Percentiles rank a stretch among this genome's conserved stretches.
phyloP scores from a whole-genome alignment of 2,329 filamentous ascomycete genomes.

The Ceratocystis albifundus region DNA sequence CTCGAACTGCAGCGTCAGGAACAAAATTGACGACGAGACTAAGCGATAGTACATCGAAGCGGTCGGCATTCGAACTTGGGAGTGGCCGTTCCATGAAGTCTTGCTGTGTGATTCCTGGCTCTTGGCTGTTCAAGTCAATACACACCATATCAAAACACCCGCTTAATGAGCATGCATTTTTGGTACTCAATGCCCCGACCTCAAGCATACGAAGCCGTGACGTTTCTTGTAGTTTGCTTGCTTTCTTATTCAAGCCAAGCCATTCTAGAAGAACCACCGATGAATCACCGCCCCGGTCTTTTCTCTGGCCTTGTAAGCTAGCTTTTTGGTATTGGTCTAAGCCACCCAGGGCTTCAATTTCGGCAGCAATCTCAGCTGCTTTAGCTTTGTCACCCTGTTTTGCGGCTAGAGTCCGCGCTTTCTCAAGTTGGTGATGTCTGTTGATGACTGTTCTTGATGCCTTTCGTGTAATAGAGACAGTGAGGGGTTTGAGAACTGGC shows the following conservation, averaged over 20 bases:
- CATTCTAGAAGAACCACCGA: constrained; percentile 53
- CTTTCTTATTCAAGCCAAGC: constrained; percentile 33
- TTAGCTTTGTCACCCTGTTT: constrained; percentile 41
- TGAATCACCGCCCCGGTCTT: constrained; percentile 55
- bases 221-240: constrained; percentile 17
- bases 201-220: constrained; percentile 59
- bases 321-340: constrained; percentile 54
- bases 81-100: constrained; percentile 87
- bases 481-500: constrained; percentile 39
- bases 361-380: constrained; percentile 37
- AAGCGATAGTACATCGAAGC: constrained; percentile 82
- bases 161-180: constrained; percentile 71
- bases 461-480: constrained; percentile 45
- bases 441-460: constrained; percentile 55
- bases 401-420: constrained; percentile 46
- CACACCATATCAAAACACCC: constrained; percentile 60
- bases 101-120: constrained; percentile 67
- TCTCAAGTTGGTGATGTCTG: constrained; percentile 53
- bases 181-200: constrained; percentile 73
- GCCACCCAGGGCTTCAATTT: constrained; percentile 49
- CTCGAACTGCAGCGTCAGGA: constrained; percentile 59
- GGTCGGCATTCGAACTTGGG: constrained; percentile 48
- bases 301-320: constrained; percentile 55
- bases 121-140: constrained; percentile 85
- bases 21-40: constrained; percentile 94